A percentile compares a stretch with the other conserved stretches of the same genome.
phyloP scores from a whole-genome alignment of 108 stramenopile species.

The Schizochytrium sp. region DNA sequence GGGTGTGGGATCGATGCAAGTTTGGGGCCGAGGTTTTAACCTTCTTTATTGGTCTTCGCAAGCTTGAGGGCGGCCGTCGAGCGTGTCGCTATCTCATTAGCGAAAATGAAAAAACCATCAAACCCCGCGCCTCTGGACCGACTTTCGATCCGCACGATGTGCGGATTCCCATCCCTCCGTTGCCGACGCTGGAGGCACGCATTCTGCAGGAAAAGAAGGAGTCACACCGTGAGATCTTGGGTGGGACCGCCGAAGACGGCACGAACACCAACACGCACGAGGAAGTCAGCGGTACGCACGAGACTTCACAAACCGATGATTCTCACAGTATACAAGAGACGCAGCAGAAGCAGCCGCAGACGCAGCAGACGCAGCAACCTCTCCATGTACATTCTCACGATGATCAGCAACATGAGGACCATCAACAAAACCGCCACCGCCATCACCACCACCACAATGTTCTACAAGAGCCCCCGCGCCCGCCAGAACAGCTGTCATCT shows the following conservation, averaged over 20 bases:
- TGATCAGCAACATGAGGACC: neutral
- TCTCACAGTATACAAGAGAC: too few species aligned
- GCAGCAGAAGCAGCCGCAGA: neutral
- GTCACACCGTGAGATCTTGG: neutral
- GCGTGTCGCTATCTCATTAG: neutral
- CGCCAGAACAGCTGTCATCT: neutral
- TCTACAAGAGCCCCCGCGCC: neutral
- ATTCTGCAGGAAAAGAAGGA: neutral
- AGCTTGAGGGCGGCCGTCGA: neutral
- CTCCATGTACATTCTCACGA: neutral
- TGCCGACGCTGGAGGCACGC: neutral
- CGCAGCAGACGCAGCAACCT: neutral
- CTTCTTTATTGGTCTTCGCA: slow-evolving; percentile 2
- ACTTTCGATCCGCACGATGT: neutral
- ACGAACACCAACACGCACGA: too few species aligned
- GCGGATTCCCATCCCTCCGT: neutral
- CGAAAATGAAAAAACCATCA: neutral
- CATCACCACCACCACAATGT: neutral
- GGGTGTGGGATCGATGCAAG: neutral
- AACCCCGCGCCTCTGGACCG: neutral
- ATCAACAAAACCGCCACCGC: neutral
- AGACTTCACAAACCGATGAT: too few species aligned
- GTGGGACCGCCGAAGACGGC: neutral
- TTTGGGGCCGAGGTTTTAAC: neutral
- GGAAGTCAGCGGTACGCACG: too few species aligned